phyloP scores from a whole-genome alignment of 139 green algal species.

The Asterochloris erici region DNA sequence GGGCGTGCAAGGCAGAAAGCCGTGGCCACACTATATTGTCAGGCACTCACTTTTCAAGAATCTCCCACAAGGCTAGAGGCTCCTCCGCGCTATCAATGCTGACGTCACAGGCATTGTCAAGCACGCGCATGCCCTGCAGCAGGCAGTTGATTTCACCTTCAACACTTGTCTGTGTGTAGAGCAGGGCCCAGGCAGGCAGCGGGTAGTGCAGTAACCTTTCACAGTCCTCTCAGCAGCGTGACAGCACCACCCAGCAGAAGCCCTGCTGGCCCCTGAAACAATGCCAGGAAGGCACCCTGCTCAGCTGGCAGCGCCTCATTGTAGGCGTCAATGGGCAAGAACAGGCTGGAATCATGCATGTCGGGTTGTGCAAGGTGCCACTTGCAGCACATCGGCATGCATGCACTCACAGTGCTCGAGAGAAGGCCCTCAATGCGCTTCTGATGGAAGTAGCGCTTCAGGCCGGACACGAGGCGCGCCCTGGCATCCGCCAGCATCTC shows the following conservation, averaged over 20 bases:
- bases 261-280: too few relatives aligned
- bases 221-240: too few relatives aligned
- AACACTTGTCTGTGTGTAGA: neutral
- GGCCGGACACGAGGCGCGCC: slow-evolving; percentile 45
- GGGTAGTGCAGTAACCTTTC: too few relatives aligned
- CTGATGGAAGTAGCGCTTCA: slow-evolving; percentile 77
- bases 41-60: slow-evolving; percentile 27
- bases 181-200: too few relatives aligned
- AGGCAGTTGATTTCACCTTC: neutral
- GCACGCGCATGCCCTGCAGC: slow-evolving; percentile 56
- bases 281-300: too few relatives aligned
- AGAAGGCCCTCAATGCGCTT: slow-evolving; percentile 66
- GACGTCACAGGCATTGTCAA: slow-evolving; percentile 65
- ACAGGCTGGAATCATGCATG: too few relatives aligned
- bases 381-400: too few relatives aligned
- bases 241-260: too few relatives aligned
- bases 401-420: slow-evolving; percentile 22
- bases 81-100: slow-evolving; percentile 39
- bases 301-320: too few relatives aligned
- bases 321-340: too few relatives aligned
- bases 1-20: neutral
- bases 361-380: too few relatives aligned
- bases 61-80: slow-evolving; percentile 39
- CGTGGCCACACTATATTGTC: neutral
- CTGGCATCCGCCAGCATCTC: slow-evolving; percentile 40